Base-by-base conservation (phyloP, 192 early-diverging fungal species). In the Coemansia sp. region DNA sequence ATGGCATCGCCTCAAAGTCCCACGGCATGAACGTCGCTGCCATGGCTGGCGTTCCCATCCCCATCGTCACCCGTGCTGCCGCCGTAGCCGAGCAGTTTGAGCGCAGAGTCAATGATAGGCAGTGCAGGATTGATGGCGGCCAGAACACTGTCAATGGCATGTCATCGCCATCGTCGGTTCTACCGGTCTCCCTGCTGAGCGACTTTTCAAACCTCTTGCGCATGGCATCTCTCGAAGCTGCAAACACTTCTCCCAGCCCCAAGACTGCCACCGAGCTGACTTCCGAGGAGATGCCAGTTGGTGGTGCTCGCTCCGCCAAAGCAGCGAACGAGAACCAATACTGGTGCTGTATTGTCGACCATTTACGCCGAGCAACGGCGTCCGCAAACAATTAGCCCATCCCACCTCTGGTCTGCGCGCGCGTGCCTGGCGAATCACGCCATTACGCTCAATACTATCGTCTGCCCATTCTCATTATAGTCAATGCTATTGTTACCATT, bases 21-120 rank as follows among this genome's bases (percentile, higher is more conserved):
- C 96, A 94, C 66, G 97, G 97, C 50, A 97, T 98, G 95, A 98
- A 98, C 60, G 95, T 98, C 0, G 97, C 97, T 4, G 83, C 81
- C n/a, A 97, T 98, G 92, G 97, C 96, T 0, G 94, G 94, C 7
- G 85, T 99, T 14, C 94, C 94, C 0, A 28, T 75, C 25, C 30
- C 65, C 6, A 86, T 96, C 47, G 85, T 96, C 6, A 79, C 85
- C 29, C 74, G 83, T 19, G 95, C 95, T 15, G 86, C 84, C 40
- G 59, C 55, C 6, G 81, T 90, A 45, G 92, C 94, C 0, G 83
- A 85, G 6, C 58, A 87, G 31, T 96, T 96, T 70, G 95, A 98
- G 61, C 57, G 22, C 13, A 57, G 66, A 4, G 29, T 81, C 23
- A 75, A 74, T 64, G 64, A 44, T 9, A 53, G 41, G 41, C 65